Evolutionary conservation across 305 asterid species (phyloP).

Genomic region (Rubia tinctorum): DNA sequence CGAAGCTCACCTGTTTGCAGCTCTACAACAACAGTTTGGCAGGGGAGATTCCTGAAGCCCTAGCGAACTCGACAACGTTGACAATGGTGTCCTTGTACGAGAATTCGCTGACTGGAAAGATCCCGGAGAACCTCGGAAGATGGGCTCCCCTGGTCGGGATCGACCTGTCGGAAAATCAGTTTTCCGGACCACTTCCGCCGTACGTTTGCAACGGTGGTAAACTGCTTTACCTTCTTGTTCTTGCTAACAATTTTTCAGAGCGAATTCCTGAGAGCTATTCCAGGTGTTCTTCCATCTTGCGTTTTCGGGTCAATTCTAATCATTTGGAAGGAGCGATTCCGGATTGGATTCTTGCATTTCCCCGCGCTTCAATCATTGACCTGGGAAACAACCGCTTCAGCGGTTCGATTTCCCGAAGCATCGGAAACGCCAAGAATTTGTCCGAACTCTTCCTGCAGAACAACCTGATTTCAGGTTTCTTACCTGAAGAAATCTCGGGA

Average conservation of each 20-base stretch:
- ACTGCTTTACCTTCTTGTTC: conserved; percentile 57
- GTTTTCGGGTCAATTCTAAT: conserved; percentile 69
- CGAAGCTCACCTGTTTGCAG: conserved; percentile 54
- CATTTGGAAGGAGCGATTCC: conserved; percentile 62
- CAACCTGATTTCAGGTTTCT: conserved; percentile 60
- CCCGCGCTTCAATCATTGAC: conserved; percentile 66
- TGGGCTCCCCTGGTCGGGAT: conserved; percentile 51
- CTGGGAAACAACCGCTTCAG: conserved; percentile 47
- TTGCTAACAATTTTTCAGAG: conserved; percentile 61
- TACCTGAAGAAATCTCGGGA: conserved; percentile 65
- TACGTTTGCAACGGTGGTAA: conserved; percentile 61
- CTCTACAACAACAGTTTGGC: conserved; percentile 68
- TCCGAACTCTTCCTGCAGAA: conserved; percentile 79
- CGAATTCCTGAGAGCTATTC: conserved; percentile 56
- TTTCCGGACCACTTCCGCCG: conserved; percentile 64
- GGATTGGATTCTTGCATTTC: conserved; percentile 58
- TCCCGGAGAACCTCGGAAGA: conserved; percentile 63
- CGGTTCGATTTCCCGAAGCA: conserved; percentile 48
- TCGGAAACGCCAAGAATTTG: conserved; percentile 54
- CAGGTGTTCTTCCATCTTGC: conserved; percentile 62
- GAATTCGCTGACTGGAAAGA: conserved; percentile 60
- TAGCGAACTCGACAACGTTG: conserved; percentile 63
- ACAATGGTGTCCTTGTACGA: conserved; percentile 62
- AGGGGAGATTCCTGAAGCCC: conserved; percentile 60
- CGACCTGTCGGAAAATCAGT: conserved; percentile 73